Conservation (phyloP, 495 filamentous ascomycete genomes). For the Aspergillus conjunctus region DNA sequence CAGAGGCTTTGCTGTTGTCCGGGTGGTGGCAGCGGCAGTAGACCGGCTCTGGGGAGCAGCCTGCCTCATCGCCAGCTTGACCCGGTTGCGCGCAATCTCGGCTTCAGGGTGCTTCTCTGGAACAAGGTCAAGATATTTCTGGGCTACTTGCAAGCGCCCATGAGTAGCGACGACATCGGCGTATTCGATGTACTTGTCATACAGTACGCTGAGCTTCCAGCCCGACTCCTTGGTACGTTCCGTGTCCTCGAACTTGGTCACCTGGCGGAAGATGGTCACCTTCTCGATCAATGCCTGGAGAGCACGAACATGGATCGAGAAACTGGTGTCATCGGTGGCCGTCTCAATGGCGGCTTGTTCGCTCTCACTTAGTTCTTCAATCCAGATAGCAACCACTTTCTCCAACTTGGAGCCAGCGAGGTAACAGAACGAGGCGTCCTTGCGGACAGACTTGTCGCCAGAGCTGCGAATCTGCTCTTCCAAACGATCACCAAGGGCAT, state of each 20-base stretch:
- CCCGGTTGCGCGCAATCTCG: constrained; percentile 81
- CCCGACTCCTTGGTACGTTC: constrained; percentile 67
- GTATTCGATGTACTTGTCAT: constrained; percentile 96
- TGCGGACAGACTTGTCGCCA: constrained; percentile 60
- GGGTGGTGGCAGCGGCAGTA: constrained; percentile 25
- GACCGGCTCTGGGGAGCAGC: constrained; percentile 46
- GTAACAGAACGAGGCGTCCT: constrained; percentile 95
- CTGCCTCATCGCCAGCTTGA: constrained; percentile 83
- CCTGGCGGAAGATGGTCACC: constrained; percentile 94
- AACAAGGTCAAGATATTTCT: constrained; percentile 88
- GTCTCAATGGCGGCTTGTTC: constrained; percentile 74
- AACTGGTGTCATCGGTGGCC: constrained; percentile 69
- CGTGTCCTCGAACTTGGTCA: constrained; percentile 84
- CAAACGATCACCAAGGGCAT: constrained; percentile 90
- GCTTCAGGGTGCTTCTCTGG: constrained; percentile 85
- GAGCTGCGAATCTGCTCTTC: constrained; percentile 62
- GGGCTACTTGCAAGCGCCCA: constrained; percentile 81
- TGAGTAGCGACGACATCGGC: constrained; percentile 92
- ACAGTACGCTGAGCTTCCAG: constrained; percentile 88
- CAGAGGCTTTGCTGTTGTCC: constrained; percentile 37
- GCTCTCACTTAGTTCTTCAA: constrained; percentile 78
- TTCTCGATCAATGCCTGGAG: constrained; percentile 96
- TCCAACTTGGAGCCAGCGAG: constrained; percentile 94
- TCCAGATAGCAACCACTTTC: constrained; percentile 94
- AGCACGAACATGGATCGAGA: constrained; percentile 87